phyloP scores from a whole-genome alignment of 2,329 filamentous ascomycete genomes.

The Sphaerulina vaccinii region DNA sequence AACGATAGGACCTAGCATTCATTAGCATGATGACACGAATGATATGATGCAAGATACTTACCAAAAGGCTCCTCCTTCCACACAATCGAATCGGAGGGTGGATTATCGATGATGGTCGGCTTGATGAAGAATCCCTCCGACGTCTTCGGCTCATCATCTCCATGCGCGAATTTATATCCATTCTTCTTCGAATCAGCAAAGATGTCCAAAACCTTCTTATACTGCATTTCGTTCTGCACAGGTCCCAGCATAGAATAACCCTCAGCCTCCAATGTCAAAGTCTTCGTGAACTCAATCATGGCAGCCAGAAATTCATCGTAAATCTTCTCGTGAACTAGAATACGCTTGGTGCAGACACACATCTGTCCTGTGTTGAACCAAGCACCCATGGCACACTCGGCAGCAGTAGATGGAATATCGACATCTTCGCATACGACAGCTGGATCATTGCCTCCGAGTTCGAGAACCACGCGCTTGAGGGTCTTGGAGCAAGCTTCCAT shows the following conservation, averaged over 20 bases:
- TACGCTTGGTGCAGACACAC: constrained; percentile 84
- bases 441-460: constrained; percentile 89
- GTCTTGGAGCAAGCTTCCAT: constrained; percentile 69
- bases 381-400: constrained; percentile 86
- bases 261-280: constrained; percentile 67
- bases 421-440: constrained; percentile 83
- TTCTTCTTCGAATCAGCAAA: constrained; percentile 69
- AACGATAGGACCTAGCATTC: constrained; percentile 63
- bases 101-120: constrained; percentile 74
- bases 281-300: constrained; percentile 78
- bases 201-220: constrained; percentile 75
- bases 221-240: constrained; percentile 64
- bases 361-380: constrained; percentile 97
- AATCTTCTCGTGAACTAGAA: constrained; percentile 81
- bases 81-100: constrained; percentile 76
- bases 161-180: constrained; percentile 71
- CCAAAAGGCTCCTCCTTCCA: constrained; percentile 95
- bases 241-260: constrained; percentile 34
- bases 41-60: no score
- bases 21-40: background rate
- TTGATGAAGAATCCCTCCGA: constrained; percentile 44
- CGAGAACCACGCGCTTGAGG: constrained; percentile 64
- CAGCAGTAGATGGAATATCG: constrained; percentile 82
- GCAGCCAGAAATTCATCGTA: constrained; percentile 78
- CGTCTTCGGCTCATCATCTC: constrained; percentile 39